Conservation (phyloP, 345 rosid genomes). For the Sonneratia alba region DNA sequence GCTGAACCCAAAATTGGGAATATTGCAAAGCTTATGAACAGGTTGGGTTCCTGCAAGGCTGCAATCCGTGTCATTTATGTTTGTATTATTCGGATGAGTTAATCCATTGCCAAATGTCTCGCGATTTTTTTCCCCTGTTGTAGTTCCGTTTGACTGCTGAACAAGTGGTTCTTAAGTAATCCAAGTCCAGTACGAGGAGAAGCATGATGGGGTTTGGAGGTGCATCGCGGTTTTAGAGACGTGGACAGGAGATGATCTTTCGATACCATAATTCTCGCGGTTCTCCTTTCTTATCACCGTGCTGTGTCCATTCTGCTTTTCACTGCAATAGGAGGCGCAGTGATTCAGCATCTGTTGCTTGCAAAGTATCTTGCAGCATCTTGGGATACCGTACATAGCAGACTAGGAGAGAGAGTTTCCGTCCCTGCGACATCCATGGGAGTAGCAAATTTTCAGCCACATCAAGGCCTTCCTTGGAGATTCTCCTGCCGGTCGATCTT, state of each 20-base stretch:
- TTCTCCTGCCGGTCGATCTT: not conserved
- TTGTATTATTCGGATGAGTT: not conserved
- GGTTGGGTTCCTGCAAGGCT: too few relatives aligned
- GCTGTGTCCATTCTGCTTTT: not conserved
- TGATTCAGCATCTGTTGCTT: not conserved
- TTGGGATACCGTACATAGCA: not conserved
- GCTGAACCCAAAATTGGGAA: too few relatives aligned
- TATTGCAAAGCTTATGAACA: too few relatives aligned
- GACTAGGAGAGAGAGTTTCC: not conserved
- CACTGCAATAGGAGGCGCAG: not conserved
- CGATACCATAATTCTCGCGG: not conserved
- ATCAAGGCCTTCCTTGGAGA: slow-evolving; percentile 3
- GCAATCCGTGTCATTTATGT: too few relatives aligned
- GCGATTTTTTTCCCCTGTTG: not conserved
- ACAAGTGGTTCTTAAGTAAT: not conserved
- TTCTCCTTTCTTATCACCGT: not conserved
- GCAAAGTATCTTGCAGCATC: not conserved
- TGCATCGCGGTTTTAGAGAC: not conserved
- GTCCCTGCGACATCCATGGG: not conserved
- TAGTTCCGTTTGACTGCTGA: not conserved
- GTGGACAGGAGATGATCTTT: slow-evolving; percentile 5
- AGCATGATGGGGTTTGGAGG: not conserved
- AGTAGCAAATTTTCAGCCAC: not conserved
- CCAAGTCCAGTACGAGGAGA: slow-evolving; percentile 1
- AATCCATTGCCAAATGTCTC: not conserved